Evolutionary conservation across 2,329 filamentous ascomycete genomes (phyloP), one percentile per base, ranked within the genome.

Genomic region (Alternaria gaisen): DNA sequence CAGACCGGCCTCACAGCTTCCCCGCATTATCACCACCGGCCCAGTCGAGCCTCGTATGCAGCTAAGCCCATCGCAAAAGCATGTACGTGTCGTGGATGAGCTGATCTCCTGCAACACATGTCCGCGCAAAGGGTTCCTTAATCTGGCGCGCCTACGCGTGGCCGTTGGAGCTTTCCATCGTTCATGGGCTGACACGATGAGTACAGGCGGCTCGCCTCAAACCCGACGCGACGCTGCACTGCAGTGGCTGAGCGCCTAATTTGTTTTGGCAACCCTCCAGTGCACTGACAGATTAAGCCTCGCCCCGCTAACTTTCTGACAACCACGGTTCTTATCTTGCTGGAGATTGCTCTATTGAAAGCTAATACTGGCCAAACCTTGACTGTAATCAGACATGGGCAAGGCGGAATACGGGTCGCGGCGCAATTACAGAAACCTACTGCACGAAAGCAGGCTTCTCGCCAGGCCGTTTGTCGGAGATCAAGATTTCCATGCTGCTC

Each of bases 1-100:
- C 46, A 42, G 58, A 58, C 56, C 54, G 56, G 51, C 62, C 61
- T 54, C 65, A 58, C 56, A 59, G 48, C 66, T 68, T 76, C 74
- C 74, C 73, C 74, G 73, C 74, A 77, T 71, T 69, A 42, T 69
- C 58, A 58, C 51, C 58, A 38, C 57, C 53, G 55, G 32, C 56
- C 62, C 63, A 53, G 57, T 51, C 55, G 18, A 56, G 51, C 41
- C 53, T 48, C 53, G 61, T 60, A 67, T 62, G 60, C 62, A 65
- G 59, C 71, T 74, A 70, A 61, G 56, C 50, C 65, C 42, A 12
- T 63, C 53, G 42, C 22, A 55, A 59, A n/a, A 53, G 38, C 26
- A 56, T 46, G 22, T 48, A 50, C 53, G 41, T 42, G 57, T 58
- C 47, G 34, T 38, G 42, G 44, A 58, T 58, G 22, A 43, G 58